Evolutionary conservation across 225 moss, liverwort and hornwort species (phyloP).

Genomic region (Anthoceros angustus): DNA sequence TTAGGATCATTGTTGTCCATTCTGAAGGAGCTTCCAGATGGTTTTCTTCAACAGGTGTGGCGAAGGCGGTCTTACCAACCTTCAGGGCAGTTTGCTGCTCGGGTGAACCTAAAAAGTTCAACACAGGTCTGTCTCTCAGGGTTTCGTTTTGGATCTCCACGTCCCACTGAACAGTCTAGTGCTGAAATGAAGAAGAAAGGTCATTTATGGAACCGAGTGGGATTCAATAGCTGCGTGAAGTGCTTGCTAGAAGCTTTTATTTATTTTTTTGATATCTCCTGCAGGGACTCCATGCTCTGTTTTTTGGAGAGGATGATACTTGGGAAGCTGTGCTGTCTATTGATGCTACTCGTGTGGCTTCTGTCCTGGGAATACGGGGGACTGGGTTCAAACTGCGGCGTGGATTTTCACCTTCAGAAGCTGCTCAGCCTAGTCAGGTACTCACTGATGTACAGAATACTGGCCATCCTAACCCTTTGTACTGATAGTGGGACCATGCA

Average conservation of each 20-base stretch:
- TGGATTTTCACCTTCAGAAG: slow-evolving; percentile 72
- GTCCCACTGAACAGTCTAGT: too few species aligned
- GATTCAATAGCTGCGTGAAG: too few species aligned
- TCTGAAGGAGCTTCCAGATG: background rate
- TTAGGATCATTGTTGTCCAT: too few species aligned
- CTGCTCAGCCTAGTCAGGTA: slow-evolving; percentile 71
- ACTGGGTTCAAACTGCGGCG: slow-evolving; percentile 77
- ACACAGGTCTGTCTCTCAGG: slow-evolving; percentile 41
- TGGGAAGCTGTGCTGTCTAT: slow-evolving; percentile 92
- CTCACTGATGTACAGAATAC: background rate
- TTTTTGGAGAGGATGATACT: slow-evolving; percentile 82
- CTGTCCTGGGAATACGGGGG: slow-evolving; percentile 66
- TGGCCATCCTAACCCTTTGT: too few species aligned
- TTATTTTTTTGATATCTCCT: background rate
- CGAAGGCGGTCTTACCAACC: slow-evolving; percentile 81
- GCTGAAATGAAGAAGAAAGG: too few species aligned
- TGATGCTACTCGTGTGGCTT: slow-evolving; percentile 73
- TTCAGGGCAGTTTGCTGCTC: slow-evolving; percentile 86
- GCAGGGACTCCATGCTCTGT: slow-evolving; percentile 94
- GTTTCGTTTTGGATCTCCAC: too few species aligned
- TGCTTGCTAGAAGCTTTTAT: too few species aligned
- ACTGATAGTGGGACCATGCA: too few species aligned
- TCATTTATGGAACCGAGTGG: too few species aligned
- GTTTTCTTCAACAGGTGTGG: slow-evolving; percentile 46
- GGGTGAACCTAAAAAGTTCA: slow-evolving; percentile 74